Evolutionary conservation across 1,284 basidiomycete genomes (phyloP), one percentile per base, ranked within the genome.

Genomic region (Pseudozyma hubeiensis): DNA sequence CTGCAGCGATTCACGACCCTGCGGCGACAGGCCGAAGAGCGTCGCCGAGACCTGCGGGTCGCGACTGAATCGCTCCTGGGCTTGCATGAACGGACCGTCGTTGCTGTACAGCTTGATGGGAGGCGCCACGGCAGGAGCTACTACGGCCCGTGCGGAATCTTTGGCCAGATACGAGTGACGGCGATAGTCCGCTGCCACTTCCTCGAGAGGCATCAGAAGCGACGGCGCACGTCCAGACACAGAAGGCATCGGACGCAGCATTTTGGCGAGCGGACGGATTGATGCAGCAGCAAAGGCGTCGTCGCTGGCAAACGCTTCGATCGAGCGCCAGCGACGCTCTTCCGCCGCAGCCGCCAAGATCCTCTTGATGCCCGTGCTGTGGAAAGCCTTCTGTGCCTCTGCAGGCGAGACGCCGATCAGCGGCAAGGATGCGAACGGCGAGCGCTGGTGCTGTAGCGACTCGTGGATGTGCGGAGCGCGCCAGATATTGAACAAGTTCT

Each of bases 401-500:
- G 87, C 85, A 0, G 92, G 87, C 13, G 89, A 87, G 41, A 89
- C 82, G 55, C 89, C 88, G 56, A 92, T 84, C 55, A 96, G 86
- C 48, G 89, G 90, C 66, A 95, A 86, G 84, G 95, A 94, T 1
- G 91, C 90, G 80, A 94, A 97, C 0, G 85, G 57, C 19, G 86
- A 86, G 30, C 80, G 74, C 74, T 89, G 87, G 54, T 90, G 86
- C 51, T 89, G 87, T 35, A 92, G 81, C n/a, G 92, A 93, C 45
- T 86, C 86, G 74, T 91, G 87, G 49, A 97, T 90, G 88, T 91
- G 90, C 66, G 92, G 91, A 0, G 91, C 88, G 0, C 90, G 89
- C 96, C 97, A 99, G 63, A 99, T 95, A 82, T 92, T 95, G 87
- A 95, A 90, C 69, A 96, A 86, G 69, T 90, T 91, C 63, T 87